Base-by-base conservation (phyloP, 192 early-diverging fungal genomes). In the Lobosporangium transversale region DNA sequence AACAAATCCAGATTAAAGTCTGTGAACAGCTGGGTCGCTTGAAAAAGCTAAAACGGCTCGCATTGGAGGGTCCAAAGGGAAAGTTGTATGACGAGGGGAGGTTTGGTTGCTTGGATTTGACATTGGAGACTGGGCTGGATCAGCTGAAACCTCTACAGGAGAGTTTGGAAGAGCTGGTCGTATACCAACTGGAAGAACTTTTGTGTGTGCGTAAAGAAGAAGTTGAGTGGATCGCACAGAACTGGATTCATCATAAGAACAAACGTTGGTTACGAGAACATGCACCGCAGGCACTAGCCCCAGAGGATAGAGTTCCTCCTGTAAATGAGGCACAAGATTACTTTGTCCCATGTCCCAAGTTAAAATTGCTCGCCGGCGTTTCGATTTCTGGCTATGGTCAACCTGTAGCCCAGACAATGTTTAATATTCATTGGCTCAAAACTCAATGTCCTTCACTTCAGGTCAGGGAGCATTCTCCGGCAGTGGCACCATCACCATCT, bases 181-280 rank as follows among this genome's bases (percentile, higher is more conserved):
- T 66, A 2, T 57, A 50, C 33, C 43, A 54, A 15, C 21, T 66
- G 43, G 23, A 49, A 0, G 64, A 66, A 35, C 17, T 50, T 11
- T 29, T 66, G 23, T 43, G 37, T 11, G 54, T 24, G 7, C n/a
- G 51, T 27, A 18, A n/a, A 17, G 8, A 35, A 2, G 54, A 57
- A 40, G 24, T 57, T 6, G 64, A 66, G 10, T 66, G 64, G 64
- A 57, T 66, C 18, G 64, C 64, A 3, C 53, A 31, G 8, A 29
- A 66, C 27, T 66, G 53, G 53, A 33, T 66, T 20, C 64, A 66
- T 40, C 64, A 66, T 18, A n/a, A 37, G 12, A 66, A 66, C 24
- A 10, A 21, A 1, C 36, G 10, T 31, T 66, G 64, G 64, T 35
- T 55, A 3, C 31, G 30, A 0, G 53, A 40, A 12, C 42, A 57